These are phyloP conservation scores for Eutrema heterophyllum DNA, from an alignment of 345 rosid species.

Conservation along the genomic window DNA sequence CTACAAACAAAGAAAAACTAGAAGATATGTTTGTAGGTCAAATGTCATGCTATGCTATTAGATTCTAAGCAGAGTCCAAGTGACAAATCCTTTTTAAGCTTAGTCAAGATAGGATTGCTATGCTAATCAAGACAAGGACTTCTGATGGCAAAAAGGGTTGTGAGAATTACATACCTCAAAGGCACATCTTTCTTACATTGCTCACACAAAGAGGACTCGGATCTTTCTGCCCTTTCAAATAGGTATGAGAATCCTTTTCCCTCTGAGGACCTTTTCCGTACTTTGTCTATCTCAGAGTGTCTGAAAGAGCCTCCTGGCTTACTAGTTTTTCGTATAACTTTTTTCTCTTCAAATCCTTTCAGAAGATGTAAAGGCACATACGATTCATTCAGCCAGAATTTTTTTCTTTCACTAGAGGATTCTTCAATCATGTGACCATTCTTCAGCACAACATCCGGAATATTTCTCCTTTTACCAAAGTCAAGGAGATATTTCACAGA, in stretches of 20 bases:
- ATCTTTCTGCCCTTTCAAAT: constrained; percentile 71
- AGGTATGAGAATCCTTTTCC: constrained; percentile 70
- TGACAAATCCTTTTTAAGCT: neutral
- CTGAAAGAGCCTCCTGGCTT: constrained; percentile 41
- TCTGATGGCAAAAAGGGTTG: constrained; percentile 5
- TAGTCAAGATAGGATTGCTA: neutral
- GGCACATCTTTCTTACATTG: constrained; percentile 77
- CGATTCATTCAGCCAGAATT: constrained; percentile 78
- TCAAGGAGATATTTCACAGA: constrained; percentile 84
- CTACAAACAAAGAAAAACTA: neutral
- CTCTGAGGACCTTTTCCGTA: constrained; percentile 36
- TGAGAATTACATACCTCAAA: constrained; percentile 47
- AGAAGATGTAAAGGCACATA: constrained; percentile 85
- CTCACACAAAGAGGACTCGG: constrained; percentile 60
- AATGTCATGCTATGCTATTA: constrained; percentile 10
- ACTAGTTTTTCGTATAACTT: constrained; percentile 52
- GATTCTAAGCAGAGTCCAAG: constrained; percentile 3
- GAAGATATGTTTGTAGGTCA: neutral
- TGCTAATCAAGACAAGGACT: constrained; percentile 10
- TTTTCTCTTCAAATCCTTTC: constrained; percentile 93
- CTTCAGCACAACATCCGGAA: constrained; percentile 69
- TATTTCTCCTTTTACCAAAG: constrained; percentile 89
- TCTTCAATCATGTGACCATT: constrained; percentile 70
- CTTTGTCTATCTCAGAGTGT: constrained; percentile 32
- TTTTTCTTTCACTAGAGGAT: constrained; percentile 85